Conservation (phyloP, 2,329 filamentous ascomycete genomes). For the Diplodia sapinea region DNA sequence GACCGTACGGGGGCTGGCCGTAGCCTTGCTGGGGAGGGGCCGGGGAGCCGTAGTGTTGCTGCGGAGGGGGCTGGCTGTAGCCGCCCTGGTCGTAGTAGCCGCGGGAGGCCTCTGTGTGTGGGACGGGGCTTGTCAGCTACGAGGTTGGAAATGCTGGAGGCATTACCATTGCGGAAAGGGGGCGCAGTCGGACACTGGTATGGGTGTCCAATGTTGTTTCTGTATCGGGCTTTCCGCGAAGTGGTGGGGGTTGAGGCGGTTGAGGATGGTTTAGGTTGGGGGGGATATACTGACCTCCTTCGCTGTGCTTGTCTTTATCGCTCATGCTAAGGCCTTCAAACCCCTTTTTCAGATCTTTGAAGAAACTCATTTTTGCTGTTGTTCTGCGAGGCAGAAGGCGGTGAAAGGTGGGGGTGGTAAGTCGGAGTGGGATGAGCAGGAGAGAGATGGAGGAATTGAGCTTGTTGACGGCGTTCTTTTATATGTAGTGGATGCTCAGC, state of each 20-base stretch:
- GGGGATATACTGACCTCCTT: constrained; percentile 32
- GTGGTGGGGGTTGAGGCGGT: neutral
- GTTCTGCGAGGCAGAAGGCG: constrained; percentile 2
- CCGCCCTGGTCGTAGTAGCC: constrained; percentile 32
- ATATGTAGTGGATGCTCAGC: neutral
- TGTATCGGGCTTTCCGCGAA: too few relatives aligned
- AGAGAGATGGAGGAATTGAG: constrained; percentile 11
- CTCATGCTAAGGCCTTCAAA: constrained; percentile 48
- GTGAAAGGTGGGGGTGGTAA: constrained; percentile 4
- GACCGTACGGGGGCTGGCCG: constrained; percentile 39
- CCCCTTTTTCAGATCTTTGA: constrained; percentile 55
- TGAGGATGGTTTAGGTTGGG: neutral
- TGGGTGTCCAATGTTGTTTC: too few relatives aligned
- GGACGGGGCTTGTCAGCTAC: neutral
- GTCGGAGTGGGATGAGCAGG: constrained; percentile 12
- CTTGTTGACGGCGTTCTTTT: constrained; percentile 5
- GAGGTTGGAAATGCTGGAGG: neutral
- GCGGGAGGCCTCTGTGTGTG: constrained; percentile 24
- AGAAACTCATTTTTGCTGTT: constrained; percentile 49
- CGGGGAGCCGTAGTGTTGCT: constrained; percentile 31
- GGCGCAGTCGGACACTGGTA: too few relatives aligned
- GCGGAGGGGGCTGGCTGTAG: constrained; percentile 35
- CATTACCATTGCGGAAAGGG: neutral
- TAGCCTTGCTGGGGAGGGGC: constrained; percentile 34
- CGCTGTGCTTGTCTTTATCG: constrained; percentile 39